phyloP scores from a whole-genome alignment of 768 basidiomycete species.

The Lactarius sanguifluus region DNA sequence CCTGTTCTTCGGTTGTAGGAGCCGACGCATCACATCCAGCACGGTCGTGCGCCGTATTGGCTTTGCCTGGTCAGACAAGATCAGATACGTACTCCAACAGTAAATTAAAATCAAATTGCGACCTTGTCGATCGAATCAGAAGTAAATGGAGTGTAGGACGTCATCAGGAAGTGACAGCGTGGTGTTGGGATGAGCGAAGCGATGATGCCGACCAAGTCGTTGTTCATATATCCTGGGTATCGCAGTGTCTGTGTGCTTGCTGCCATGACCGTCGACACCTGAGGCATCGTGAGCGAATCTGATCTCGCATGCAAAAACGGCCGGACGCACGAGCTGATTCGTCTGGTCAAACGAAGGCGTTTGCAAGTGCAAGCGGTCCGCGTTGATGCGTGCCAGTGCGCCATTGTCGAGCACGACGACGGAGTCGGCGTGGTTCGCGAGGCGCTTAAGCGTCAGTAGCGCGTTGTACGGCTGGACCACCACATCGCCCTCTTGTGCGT shows the following conservation, averaged over 20 bases:
- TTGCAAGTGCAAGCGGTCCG: slow-evolving; percentile 85
- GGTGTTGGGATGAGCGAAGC: slow-evolving; percentile 97
- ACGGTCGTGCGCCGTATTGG: slow-evolving; percentile 95
- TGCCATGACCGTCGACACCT: slow-evolving; percentile 98
- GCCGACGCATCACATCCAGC: slow-evolving; percentile 95
- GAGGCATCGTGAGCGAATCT: slow-evolving; percentile 3
- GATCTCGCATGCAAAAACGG: background rate
- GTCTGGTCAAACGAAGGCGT: slow-evolving; percentile 90
- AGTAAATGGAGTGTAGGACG: slow-evolving; percentile 97
- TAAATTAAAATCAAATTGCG: background rate
- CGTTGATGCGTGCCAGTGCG: slow-evolving; percentile 88
- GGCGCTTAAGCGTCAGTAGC: slow-evolving; percentile 84
- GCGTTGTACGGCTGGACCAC: slow-evolving; percentile 99
- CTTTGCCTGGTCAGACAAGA: slow-evolving; percentile 63
- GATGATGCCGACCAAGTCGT: slow-evolving; percentile 95
- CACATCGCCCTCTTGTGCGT: slow-evolving; percentile 90
- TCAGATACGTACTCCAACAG: slow-evolving; percentile 14
- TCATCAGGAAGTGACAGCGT: slow-evolving; percentile 97
- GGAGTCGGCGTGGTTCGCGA: slow-evolving; percentile 95
- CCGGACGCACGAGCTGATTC: slow-evolving; percentile 68
- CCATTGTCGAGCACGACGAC: slow-evolving; percentile 98
- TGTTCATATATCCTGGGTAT: slow-evolving; percentile 99
- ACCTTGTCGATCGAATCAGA: slow-evolving; percentile 97
- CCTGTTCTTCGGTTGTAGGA: slow-evolving; percentile 96
- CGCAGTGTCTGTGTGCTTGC: slow-evolving; percentile 95